Conservation (phyloP, 495 filamentous ascomycete species). For the Geoglossum glabrum region DNA sequence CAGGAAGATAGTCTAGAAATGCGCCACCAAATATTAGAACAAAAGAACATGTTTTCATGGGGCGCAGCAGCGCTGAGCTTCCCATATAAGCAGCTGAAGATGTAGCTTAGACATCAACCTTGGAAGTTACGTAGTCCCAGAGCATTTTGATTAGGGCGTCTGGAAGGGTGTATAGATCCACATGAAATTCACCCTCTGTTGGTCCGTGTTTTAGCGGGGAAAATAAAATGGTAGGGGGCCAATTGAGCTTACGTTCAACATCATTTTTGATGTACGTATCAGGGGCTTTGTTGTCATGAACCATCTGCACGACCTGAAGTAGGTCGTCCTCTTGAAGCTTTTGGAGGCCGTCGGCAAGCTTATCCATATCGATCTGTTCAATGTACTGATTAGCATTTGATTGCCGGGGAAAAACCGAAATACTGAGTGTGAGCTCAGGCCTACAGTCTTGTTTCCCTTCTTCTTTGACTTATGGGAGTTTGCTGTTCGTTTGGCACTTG, state of each 20-base stretch:
- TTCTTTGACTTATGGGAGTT: slow-evolving; percentile 34
- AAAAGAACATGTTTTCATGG: background rate
- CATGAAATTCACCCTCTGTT: slow-evolving; percentile 89
- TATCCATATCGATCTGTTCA: slow-evolving; percentile 69
- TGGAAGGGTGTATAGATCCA: slow-evolving; percentile 90
- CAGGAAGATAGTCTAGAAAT: background rate
- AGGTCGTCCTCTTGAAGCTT: slow-evolving; percentile 75
- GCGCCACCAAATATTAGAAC: background rate
- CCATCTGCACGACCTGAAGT: slow-evolving; percentile 86
- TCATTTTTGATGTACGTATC: slow-evolving; percentile 96
- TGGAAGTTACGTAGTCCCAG: slow-evolving; percentile 52
- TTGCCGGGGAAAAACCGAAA: background rate
- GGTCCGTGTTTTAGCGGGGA: slow-evolving; percentile 7
- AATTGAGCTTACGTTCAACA: slow-evolving; percentile 51
- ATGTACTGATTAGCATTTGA: background rate
- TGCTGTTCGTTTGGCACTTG: slow-evolving; percentile 11
- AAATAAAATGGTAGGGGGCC: background rate
- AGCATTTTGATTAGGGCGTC: slow-evolving; percentile 69
- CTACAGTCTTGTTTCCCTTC: slow-evolving; percentile 33
- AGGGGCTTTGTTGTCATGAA: slow-evolving; percentile 83
- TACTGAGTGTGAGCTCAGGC: background rate
- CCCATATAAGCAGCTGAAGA: background rate
- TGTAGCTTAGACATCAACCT: slow-evolving; percentile 2
- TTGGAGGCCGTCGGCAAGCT: slow-evolving; percentile 82
- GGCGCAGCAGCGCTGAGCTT: background rate